These are phyloP conservation scores for Lipomyces sp. DNA, from an alignment of 805 yeast species.

Conservation along the genomic window DNA sequence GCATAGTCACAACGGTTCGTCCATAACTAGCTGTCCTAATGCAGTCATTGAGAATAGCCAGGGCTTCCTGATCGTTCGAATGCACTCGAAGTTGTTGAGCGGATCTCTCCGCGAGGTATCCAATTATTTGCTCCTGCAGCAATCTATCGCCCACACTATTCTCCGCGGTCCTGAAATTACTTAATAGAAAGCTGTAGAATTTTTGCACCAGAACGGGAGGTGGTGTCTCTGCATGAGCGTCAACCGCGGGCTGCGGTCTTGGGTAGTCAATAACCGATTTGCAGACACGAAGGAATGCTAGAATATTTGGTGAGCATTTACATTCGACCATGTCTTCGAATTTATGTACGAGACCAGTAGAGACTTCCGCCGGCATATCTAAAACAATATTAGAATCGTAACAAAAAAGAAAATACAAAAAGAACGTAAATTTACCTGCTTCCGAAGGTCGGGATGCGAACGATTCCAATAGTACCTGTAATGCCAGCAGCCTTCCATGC, in stretches of 20 bases:
- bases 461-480: conserved; percentile 40
- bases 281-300: conserved; percentile 19
- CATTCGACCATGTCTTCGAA: conserved; percentile 20
- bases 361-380: conserved; percentile 7
- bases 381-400: not conserved
- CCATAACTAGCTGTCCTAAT: conserved; percentile 12
- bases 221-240: not conserved
- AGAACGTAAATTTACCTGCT: not conserved
- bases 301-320: conserved; percentile 17
- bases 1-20: conserved; percentile 5
- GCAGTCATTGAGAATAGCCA: conserved; percentile 1
- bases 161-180: not conserved
- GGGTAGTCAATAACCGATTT: conserved; percentile 11
- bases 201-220: no score
- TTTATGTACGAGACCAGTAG: not conserved
- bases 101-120: not conserved
- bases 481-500: conserved; percentile 66
- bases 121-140: conserved; percentile 20
- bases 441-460: not conserved
- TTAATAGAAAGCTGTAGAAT: not conserved
- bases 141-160: conserved; percentile 18
- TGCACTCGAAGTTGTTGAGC: not conserved
- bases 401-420: not conserved
- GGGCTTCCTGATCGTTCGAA: not conserved
- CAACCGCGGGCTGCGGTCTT: not conserved